Evolutionary conservation across 352 stramenopile species (phyloP).

Genomic region (Pythium sp.): DNA sequence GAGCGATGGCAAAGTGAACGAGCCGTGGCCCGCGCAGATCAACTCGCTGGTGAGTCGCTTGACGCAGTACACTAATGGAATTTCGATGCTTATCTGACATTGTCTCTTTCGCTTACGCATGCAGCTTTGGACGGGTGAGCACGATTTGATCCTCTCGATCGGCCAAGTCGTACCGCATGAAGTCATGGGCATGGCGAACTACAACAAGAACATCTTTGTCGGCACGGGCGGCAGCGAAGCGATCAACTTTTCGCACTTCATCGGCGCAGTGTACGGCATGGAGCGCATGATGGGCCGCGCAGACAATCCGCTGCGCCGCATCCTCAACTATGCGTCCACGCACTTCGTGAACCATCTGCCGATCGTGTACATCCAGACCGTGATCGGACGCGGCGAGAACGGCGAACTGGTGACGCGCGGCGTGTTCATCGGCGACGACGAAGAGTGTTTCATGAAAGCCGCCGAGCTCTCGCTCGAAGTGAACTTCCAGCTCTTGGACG

Average conservation of each 20-base stretch:
- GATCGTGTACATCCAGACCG: constrained; percentile 95
- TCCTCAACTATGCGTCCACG: constrained; percentile 95
- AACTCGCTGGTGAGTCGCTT: constrained; percentile 89
- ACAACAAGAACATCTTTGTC: constrained; percentile 99
- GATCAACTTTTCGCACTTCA: constrained; percentile 98
- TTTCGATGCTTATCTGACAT: background rate
- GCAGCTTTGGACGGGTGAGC: constrained; percentile 88
- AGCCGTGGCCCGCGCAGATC: constrained; percentile 95
- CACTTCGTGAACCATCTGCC: constrained; percentile 90
- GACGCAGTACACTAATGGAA: background rate
- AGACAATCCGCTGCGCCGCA: constrained; percentile 93
- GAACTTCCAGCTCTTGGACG: constrained; percentile 95
- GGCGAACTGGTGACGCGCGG: constrained; percentile 82
- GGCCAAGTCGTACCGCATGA: constrained; percentile 97
- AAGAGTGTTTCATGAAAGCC: constrained; percentile 94
- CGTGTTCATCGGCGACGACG: constrained; percentile 95
- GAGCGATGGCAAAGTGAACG: constrained; percentile 94
- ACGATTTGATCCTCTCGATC: constrained; percentile 94
- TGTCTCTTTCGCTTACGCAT: background rate
- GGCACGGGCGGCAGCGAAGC: constrained; percentile 91
- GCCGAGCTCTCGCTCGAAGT: constrained; percentile 93
- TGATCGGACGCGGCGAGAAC: constrained; percentile 82
- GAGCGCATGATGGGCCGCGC: constrained; percentile 97
- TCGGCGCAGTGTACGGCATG: constrained; percentile 97
- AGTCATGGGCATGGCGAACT: constrained; percentile 99